These are phyloP conservation scores for Achlya hypogyna DNA, from an alignment of 352 stramenopile genomes.

Conservation along the genomic window DNA sequence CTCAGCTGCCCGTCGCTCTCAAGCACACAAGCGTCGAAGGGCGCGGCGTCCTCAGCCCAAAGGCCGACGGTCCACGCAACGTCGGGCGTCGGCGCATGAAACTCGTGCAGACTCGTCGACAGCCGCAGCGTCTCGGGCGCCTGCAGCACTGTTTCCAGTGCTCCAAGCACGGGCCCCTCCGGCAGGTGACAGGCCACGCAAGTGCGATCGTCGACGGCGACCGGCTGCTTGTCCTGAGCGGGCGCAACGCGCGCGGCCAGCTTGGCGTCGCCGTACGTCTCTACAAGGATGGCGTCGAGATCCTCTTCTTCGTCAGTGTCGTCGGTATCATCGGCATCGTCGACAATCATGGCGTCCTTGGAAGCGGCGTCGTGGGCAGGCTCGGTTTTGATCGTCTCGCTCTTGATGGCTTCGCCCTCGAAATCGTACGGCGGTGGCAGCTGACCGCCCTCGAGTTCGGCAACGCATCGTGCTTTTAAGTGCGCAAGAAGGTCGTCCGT, in stretches of 20 bases:
- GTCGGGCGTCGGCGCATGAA: not conserved
- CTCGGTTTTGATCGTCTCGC: slow-evolving; percentile 26
- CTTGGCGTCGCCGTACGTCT: slow-evolving; percentile 15
- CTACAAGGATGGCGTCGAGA: not conserved
- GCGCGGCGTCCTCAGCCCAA: not conserved
- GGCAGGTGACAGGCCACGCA: not conserved
- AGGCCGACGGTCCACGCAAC: not conserved
- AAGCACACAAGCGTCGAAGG: not conserved
- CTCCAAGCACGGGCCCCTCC: not conserved
- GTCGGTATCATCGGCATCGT: slow-evolving; percentile 5
- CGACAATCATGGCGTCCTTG: not conserved
- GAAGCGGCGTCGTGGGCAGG: not conserved
- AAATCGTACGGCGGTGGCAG: slow-evolving; percentile 30
- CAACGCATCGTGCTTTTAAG: slow-evolving; percentile 49
- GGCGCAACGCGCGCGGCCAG: not conserved
- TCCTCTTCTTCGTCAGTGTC: slow-evolving; percentile 5
- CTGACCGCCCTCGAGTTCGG: slow-evolving; percentile 42
- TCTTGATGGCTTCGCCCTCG: slow-evolving; percentile 9
- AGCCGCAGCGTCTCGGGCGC: not conserved
- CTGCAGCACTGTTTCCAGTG: not conserved
- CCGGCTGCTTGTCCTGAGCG: not conserved
- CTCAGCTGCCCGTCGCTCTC: not conserved
- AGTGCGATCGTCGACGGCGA: not conserved
- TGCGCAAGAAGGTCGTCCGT: slow-evolving; percentile 62
- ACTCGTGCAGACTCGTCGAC: not conserved